Conservation (phyloP, 2,329 filamentous ascomycete genomes). For the Hymenoscyphus occultus region DNA sequence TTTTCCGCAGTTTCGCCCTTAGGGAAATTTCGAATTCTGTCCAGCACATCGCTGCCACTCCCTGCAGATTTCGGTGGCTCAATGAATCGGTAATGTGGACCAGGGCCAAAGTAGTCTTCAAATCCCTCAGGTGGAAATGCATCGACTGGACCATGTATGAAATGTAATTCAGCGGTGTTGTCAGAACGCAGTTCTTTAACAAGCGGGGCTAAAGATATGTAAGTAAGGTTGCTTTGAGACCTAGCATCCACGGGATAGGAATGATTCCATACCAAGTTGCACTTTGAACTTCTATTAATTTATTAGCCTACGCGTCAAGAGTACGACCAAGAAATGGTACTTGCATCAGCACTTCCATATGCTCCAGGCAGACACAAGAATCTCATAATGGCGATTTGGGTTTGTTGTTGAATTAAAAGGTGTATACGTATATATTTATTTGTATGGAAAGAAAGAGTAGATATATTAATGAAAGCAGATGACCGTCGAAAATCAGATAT, state of each 20-base stretch:
- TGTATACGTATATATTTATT: neutral
- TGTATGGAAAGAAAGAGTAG: neutral
- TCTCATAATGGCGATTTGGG: slow-evolving; percentile 43
- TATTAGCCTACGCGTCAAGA: slow-evolving; percentile 13
- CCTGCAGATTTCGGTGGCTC: slow-evolving; percentile 42
- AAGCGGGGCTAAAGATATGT: slow-evolving; percentile 42
- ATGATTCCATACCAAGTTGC: slow-evolving; percentile 44
- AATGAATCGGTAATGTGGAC: slow-evolving; percentile 55
- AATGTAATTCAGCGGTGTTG: slow-evolving; percentile 48
- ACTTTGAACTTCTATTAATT: slow-evolving; percentile 52
- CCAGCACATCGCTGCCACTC: slow-evolving; percentile 29
- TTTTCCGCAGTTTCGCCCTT: slow-evolving; percentile 31
- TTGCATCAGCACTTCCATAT: slow-evolving; percentile 54
- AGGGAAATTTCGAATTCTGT: slow-evolving; percentile 32
- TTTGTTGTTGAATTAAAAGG: neutral
- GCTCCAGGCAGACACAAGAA: slow-evolving; percentile 57
- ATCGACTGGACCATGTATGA: slow-evolving; percentile 50
- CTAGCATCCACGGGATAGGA: slow-evolving; percentile 1
- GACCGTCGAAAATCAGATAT: neutral
- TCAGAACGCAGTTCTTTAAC: slow-evolving; percentile 48
- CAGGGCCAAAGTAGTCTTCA: slow-evolving; percentile 54
- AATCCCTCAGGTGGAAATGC: slow-evolving; percentile 52
- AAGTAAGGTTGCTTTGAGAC: slow-evolving; percentile 15
- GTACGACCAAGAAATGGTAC: slow-evolving; percentile 23
- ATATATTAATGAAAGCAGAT: neutral